phyloP scores from a whole-genome alignment of 345 rosid species.

The Eucalyptus pauciflora region DNA sequence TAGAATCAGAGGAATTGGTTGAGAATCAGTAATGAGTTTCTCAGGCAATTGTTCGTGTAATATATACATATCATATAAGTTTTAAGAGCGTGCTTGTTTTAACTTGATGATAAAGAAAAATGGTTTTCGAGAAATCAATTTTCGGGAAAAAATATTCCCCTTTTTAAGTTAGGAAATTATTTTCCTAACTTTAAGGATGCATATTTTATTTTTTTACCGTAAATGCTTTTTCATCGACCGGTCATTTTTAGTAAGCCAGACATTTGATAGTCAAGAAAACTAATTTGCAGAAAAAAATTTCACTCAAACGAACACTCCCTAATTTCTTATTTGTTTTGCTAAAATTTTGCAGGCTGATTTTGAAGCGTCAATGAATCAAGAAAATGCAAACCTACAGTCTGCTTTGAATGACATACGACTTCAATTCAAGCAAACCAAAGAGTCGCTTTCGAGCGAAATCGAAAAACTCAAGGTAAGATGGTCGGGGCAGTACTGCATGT shows the following conservation, averaged over 20 bases:
- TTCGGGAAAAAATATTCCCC: too few species aligned
- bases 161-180: too few species aligned
- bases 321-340: background rate
- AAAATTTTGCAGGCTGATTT: constrained; percentile 50
- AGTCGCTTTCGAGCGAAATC: constrained; percentile 55
- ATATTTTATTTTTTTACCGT: too few species aligned
- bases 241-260: background rate
- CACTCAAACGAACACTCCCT: background rate
- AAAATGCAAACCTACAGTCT: constrained; percentile 68
- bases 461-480: constrained; percentile 72
- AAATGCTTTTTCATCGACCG: fast-evolving
- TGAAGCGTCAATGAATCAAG: constrained; percentile 90
- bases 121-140: too few species aligned
- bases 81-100: too few species aligned
- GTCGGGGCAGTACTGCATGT: background rate
- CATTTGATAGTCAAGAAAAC: background rate
- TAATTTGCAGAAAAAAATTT: background rate
- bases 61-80: too few species aligned
- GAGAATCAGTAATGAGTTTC: too few species aligned
- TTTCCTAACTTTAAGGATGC: background rate
- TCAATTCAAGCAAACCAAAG: constrained; percentile 80
- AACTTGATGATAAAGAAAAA: too few species aligned
- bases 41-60: too few species aligned
- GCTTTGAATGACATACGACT: constrained; percentile 70
- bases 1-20: too few species aligned